Percentiles rank a stretch among this genome's conserved stretches.
These are phyloP conservation scores for Aspergillus sergii DNA, from an alignment of 2,329 filamentous ascomycete species.

Conservation along the genomic window DNA sequence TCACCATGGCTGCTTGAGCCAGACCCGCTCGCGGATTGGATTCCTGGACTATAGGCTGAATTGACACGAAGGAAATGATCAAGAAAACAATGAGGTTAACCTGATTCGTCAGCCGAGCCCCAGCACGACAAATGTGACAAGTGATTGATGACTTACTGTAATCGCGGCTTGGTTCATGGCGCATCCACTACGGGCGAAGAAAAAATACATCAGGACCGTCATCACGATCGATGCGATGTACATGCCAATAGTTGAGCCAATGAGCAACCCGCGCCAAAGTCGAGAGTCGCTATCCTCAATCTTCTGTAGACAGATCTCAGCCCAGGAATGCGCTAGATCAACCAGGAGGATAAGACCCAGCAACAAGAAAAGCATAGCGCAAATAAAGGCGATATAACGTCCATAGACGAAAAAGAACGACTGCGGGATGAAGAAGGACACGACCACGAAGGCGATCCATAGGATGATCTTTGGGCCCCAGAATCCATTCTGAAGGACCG, in stretches of 20 bases:
- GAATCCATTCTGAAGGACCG: slow-evolving; percentile 93
- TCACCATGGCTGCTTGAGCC: slow-evolving; percentile 96
- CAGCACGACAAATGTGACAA: slow-evolving; percentile 3
- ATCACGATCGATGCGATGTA: slow-evolving; percentile 87
- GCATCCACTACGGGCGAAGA: slow-evolving; percentile 81
- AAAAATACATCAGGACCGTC: slow-evolving; percentile 96
- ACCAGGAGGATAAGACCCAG: slow-evolving; percentile 90
- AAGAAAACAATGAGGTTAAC: slow-evolving; percentile 87
- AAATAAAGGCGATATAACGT: slow-evolving; percentile 85
- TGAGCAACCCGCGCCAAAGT: slow-evolving; percentile 81
- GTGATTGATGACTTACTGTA: slow-evolving; percentile 57
- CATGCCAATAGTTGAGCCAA: slow-evolving; percentile 92
- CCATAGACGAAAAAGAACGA: slow-evolving; percentile 94
- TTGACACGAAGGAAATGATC: slow-evolving; percentile 77
- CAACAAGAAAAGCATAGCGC: slow-evolving; percentile 90
- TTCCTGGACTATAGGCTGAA: slow-evolving; percentile 88
- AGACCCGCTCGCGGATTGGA: slow-evolving; percentile 91
- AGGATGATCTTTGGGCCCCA: slow-evolving; percentile 95
- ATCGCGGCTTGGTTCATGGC: slow-evolving; percentile 97
- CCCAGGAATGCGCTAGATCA: slow-evolving; percentile 95
- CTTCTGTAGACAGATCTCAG: slow-evolving; percentile 90
- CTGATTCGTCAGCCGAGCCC: slow-evolving; percentile 27
- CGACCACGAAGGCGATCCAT: slow-evolving; percentile 83
- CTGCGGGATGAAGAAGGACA: slow-evolving; percentile 96
- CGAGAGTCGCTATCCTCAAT: slow-evolving; percentile 87